These are phyloP conservation scores for Lentinula guzmanii DNA, from an alignment of 768 basidiomycete genomes.

Conservation along the genomic window DNA sequence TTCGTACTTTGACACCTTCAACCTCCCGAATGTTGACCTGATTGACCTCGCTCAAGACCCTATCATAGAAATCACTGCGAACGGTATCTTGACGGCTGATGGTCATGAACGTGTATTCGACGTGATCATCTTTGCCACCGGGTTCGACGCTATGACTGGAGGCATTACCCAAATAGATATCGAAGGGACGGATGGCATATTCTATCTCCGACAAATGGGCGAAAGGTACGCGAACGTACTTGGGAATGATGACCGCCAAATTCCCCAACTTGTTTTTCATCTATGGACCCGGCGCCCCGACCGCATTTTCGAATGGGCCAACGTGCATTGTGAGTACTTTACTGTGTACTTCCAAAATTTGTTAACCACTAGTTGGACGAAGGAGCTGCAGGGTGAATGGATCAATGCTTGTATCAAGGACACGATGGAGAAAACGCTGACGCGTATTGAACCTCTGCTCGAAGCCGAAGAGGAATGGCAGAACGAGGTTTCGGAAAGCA, in stretches of 20 bases:
- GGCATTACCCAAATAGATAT: conserved; percentile 19
- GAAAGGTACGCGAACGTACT: conserved; percentile 14
- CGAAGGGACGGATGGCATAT: conserved; percentile 11
- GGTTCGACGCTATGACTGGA: conserved; percentile 19
- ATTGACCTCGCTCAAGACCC: conserved; percentile 15
- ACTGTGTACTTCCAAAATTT: background rate
- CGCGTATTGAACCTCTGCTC: background rate
- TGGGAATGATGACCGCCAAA: conserved; percentile 15
- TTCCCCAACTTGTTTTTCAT: conserved; percentile 17
- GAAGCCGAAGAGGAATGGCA: conserved; percentile 1
- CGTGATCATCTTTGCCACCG: conserved; percentile 16
- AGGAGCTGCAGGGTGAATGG: conserved; percentile 5
- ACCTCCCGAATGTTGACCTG: conserved; percentile 17
- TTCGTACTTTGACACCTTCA: conserved; percentile 16
- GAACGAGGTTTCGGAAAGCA: background rate
- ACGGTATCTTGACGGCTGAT: conserved; percentile 15
- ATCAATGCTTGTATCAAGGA: background rate
- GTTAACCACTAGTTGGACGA: background rate
- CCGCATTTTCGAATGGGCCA: conserved; percentile 17
- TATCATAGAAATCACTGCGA: conserved; percentile 14
- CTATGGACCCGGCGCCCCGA: background rate
- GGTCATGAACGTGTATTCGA: conserved; percentile 15
- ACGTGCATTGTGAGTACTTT: conserved; percentile 1
- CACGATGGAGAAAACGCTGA: background rate
- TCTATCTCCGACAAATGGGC: conserved; percentile 18